Conservation (phyloP, 495 filamentous ascomycete species). For the Xylaria cubensis region DNA sequence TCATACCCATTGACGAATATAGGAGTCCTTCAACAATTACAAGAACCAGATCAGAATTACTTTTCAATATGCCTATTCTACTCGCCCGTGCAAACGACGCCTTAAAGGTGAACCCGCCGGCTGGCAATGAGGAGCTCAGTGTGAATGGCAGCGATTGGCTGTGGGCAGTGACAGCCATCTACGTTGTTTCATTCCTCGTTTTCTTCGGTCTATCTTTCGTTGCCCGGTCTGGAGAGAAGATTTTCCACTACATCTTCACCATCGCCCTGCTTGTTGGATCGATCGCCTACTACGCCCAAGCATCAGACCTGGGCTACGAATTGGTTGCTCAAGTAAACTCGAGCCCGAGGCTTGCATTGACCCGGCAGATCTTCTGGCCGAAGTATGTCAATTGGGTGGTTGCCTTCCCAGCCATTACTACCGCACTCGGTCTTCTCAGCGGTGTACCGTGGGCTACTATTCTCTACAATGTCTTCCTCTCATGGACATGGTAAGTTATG, state of each 20-base stretch:
- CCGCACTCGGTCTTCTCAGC: conserved; percentile 53
- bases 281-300: conserved; percentile 54
- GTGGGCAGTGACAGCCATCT: conserved; percentile 54
- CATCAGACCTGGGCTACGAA: conserved; percentile 51
- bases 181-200: conserved; percentile 46
- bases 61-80: conserved; percentile 39
- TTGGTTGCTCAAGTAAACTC: conserved; percentile 44
- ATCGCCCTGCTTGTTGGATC: conserved; percentile 54
- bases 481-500: conserved; percentile 50
- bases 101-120: conserved; percentile 51
- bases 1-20: neutral
- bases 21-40: neutral
- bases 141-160: conserved; percentile 57
- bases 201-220: conserved; percentile 47
- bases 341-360: conserved; percentile 32
- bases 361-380: conserved; percentile 58
- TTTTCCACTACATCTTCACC: conserved; percentile 63
- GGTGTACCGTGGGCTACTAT: conserved; percentile 56
- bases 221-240: conserved; percentile 52
- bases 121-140: conserved; percentile 46
- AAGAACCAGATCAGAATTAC: neutral
- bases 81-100: conserved; percentile 49
- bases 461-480: conserved; percentile 50
- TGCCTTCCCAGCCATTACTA: conserved; percentile 47
- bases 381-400: conserved; percentile 60